Percentiles rank a stretch among this genome's conserved stretches.
These are phyloP conservation scores for Plasmodium gonderi DNA, from an alignment of 169 alveolate genomes.

Conservation along the genomic window DNA sequence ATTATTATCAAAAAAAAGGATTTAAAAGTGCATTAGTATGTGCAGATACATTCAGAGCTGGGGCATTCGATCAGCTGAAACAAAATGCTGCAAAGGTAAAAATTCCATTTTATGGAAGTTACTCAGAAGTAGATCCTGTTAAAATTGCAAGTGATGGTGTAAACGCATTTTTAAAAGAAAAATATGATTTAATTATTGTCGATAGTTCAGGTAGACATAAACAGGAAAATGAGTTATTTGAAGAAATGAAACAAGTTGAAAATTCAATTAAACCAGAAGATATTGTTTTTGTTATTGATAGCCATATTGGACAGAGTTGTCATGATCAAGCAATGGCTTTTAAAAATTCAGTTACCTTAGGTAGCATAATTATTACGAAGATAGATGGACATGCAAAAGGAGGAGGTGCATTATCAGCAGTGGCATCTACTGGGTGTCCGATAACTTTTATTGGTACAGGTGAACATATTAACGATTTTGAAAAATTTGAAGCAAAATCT, in stretches of 20 bases:
- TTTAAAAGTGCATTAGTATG: constrained; percentile 99
- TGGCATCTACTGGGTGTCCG: constrained; percentile 96
- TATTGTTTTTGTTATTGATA: constrained; percentile 97
- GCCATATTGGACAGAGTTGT: constrained; percentile 99
- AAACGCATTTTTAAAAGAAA: constrained; percentile 93
- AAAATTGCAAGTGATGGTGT: constrained; percentile 99
- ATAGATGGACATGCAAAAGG: constrained; percentile 99
- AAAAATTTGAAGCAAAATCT: constrained; percentile 97
- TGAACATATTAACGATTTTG: constrained; percentile 99
- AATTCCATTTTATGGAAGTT: constrained; percentile 98
- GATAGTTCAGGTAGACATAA: constrained; percentile 99
- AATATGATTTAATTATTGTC: constrained; percentile 97
- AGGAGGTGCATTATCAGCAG: constrained; percentile 99
- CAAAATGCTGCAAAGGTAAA: constrained; percentile 99
- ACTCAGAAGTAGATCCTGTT: constrained; percentile 99
- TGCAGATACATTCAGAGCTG: constrained; percentile 99
- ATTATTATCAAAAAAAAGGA: constrained; percentile 95
- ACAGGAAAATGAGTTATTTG: constrained; percentile 98
- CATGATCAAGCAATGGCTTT: constrained; percentile 99
- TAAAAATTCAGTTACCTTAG: constrained; percentile 96
- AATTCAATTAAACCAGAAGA: constrained; percentile 97
- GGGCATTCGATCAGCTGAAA: constrained; percentile 99
- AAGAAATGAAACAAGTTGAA: constrained; percentile 98
- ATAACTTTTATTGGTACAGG: constrained; percentile 98
- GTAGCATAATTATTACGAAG: constrained; percentile 99